phyloP scores from a whole-genome alignment of 139 green algal species.

The Volvox reticuliferus region DNA sequence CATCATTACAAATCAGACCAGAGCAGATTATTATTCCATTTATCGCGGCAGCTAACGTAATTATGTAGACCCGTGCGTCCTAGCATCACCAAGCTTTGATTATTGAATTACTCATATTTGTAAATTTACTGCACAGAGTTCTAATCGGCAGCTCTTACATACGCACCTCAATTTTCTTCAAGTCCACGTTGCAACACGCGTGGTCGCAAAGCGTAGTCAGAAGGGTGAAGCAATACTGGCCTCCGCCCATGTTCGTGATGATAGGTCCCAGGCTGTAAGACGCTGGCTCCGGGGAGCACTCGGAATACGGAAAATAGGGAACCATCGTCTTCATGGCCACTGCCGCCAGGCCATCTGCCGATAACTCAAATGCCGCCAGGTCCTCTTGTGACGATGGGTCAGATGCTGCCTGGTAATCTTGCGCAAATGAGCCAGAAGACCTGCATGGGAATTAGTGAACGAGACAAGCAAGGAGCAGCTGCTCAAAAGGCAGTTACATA shows the following conservation, averaged over 20 bases:
- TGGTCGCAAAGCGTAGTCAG: background rate
- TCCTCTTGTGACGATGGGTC: background rate
- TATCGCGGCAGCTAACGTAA: too few species aligned
- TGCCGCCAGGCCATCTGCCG: background rate
- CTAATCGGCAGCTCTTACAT: background rate
- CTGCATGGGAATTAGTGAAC: background rate
- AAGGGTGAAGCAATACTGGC: slow-evolving; percentile 3
- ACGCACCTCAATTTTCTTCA: slow-evolving; percentile 16
- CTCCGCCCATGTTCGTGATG: background rate
- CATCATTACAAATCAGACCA: too few species aligned
- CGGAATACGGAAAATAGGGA: background rate
- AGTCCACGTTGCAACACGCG: background rate
- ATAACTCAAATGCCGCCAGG: background rate
- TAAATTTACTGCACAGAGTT: too few species aligned
- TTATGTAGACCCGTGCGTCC: too few species aligned
- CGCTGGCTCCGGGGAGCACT: background rate
- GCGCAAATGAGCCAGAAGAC: background rate
- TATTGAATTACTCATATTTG: too few species aligned
- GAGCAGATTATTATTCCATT: too few species aligned
- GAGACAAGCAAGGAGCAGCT: too few species aligned
- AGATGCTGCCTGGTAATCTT: background rate
- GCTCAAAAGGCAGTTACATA: too few species aligned
- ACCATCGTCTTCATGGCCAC: background rate
- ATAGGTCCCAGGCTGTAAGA: background rate
- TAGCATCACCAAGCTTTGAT: too few species aligned